phyloP scores from a whole-genome alignment of 495 filamentous ascomycete genomes.

The Tuber brumale region DNA sequence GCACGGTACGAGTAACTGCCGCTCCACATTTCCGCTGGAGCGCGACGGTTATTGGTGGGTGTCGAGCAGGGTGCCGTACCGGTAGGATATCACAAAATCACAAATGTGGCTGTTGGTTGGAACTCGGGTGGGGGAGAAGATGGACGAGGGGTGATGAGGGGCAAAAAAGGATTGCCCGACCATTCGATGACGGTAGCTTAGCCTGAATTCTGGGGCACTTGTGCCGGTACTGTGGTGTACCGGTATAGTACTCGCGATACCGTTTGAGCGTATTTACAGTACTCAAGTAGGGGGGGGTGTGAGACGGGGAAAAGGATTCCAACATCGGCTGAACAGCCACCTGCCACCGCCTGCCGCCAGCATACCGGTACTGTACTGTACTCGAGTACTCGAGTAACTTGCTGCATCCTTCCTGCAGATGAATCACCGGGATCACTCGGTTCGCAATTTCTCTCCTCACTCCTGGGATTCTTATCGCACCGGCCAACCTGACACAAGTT shows the following conservation, averaged over 20 bases:
- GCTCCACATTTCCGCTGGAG: background rate
- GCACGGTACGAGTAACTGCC: background rate
- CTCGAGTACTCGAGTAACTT: background rate
- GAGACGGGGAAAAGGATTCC: background rate
- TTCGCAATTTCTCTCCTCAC: background rate
- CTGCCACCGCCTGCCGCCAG: background rate
- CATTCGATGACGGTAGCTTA: background rate
- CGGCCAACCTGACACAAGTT: background rate
- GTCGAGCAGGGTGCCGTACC: background rate
- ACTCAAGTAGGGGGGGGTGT: background rate
- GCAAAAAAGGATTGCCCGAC: background rate
- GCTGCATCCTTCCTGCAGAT: background rate
- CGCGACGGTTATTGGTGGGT: background rate
- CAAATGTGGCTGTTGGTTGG: background rate
- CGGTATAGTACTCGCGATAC: background rate
- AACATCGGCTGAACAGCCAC: background rate
- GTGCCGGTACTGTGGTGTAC: background rate
- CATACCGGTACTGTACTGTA: too few relatives aligned
- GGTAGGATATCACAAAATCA: background rate
- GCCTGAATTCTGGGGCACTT: background rate
- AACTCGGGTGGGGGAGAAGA: background rate
- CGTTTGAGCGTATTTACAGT: background rate
- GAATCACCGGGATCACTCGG: conserved; percentile 1
- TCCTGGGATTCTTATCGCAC: background rate
- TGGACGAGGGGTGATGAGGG: background rate